These are phyloP conservation scores for Lithospermum erythrorhizon DNA, from an alignment of 257 asterid genomes.

Conservation along the genomic window DNA sequence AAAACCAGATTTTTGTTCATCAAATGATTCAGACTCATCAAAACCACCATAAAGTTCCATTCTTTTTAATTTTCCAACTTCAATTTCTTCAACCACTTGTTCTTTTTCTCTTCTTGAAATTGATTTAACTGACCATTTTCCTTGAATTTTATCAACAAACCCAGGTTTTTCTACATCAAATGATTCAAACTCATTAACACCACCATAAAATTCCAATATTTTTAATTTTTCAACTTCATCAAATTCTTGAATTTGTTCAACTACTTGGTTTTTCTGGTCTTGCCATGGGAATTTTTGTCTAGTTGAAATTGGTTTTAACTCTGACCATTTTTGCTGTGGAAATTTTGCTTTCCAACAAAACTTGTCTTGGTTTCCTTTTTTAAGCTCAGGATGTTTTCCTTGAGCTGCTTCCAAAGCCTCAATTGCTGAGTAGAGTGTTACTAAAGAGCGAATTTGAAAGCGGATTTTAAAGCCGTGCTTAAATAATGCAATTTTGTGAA, in stretches of 20 bases:
- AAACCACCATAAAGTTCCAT: slow-evolving; percentile 8
- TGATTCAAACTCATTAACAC: slow-evolving; percentile 12
- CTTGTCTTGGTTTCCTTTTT: slow-evolving; percentile 75
- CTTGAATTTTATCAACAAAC: slow-evolving; percentile 17
- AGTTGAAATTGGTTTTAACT: slow-evolving; percentile 36
- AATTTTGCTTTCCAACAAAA: slow-evolving; percentile 61
- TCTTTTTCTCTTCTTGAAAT: slow-evolving; percentile 36
- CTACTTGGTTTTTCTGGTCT: slow-evolving; percentile 8
- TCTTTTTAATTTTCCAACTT: slow-evolving; percentile 13
- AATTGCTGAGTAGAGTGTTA: slow-evolving; percentile 38
- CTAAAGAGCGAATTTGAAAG: slow-evolving; percentile 22
- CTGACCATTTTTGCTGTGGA: slow-evolving; percentile 79
- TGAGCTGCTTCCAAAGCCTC: slow-evolving; percentile 22
- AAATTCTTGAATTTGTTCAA: slow-evolving; percentile 10
- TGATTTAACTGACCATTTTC: slow-evolving; percentile 65
- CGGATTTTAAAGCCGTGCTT: slow-evolving; percentile 15
- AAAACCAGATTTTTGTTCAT: slow-evolving; percentile 13
- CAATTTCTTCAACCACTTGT: slow-evolving; percentile 9
- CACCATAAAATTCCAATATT: slow-evolving; percentile 7
- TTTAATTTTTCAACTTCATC: slow-evolving; percentile 15
- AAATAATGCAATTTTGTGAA: slow-evolving; percentile 12
- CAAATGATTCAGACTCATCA: slow-evolving; percentile 13
- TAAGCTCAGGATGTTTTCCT: slow-evolving; percentile 7
- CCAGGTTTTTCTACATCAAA: slow-evolving; percentile 13
- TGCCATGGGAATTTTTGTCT: slow-evolving; percentile 16